Base-by-base conservation (phyloP, 2,329 filamentous ascomycete genomes). In the Trematosphaeria pertusa region DNA sequence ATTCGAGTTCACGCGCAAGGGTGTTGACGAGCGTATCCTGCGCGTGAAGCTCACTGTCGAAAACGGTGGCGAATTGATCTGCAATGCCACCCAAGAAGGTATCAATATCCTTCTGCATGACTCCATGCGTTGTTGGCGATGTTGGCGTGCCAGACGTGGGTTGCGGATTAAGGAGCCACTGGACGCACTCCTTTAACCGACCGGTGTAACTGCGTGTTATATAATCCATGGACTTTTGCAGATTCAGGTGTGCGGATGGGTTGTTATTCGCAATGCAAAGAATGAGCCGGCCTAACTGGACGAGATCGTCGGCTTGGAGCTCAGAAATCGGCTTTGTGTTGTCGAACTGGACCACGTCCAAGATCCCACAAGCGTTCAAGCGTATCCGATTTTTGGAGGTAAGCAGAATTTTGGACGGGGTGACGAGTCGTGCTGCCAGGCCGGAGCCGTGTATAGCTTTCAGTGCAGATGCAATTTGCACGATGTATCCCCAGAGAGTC, bases 371-470 rank as follows among this genome's bases (percentile, higher is more conserved):
- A 12, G 88, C 91, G 63, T 89, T 93, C 32, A 99, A 78, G 22
- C 93, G 87, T 53, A 99, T 84, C 22, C 92, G 87, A 65, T 93
- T 94, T 73, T 93, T 96, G 34, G 91, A 88, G 0, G 93, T 97
- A 17, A 97, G 68, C 12, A 99, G 81, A 46, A 99, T 87, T 70
- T 97, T 97, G 73, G 85, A 93, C 10, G 89, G 81, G 48, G 94
- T 90, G 35, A 99, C 85, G 41, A 93, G 87, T 37, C 92, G 84
- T 28, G 92, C 93, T 17, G 94, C 93, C 31, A 97, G 79, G 15
- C 89, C 88, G 44, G 82, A 83, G 10, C 81, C 80, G 67, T 99
- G 94, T 30, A 99, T 93, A 0, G 88, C 83, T 66, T 90, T 93
- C 26, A 99, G 77, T 1, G 90, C 94, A 55, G 88, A 94, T 30